Conservation (phyloP, 306 rosid genomes). For the Acacia melanoxylon region DNA sequence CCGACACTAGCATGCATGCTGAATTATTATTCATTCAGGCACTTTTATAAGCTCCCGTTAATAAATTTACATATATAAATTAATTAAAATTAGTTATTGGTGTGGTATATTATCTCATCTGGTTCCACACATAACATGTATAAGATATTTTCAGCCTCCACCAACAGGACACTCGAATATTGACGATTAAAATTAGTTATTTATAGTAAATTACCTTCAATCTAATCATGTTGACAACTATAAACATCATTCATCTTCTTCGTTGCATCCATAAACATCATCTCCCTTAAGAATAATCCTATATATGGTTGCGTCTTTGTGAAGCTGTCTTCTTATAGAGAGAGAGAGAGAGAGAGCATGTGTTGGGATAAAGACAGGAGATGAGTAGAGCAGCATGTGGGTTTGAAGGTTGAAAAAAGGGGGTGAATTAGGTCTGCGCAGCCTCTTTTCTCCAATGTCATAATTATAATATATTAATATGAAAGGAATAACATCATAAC, state of each 20-base stretch:
- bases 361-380: background rate
- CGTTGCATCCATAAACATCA: background rate
- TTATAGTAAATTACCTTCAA: background rate
- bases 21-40: too few species aligned
- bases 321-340: background rate
- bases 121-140: too few species aligned
- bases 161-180: too few species aligned
- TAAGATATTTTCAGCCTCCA: too few species aligned
- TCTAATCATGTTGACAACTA: too few species aligned
- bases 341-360: background rate
- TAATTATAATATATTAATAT: background rate
- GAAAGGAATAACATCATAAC: conserved; percentile 14
- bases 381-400: conserved; percentile 40
- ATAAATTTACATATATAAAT: background rate
- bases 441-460: conserved; percentile 35
- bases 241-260: background rate
- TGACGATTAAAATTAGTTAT: too few species aligned
- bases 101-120: too few species aligned
- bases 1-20: background rate
- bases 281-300: background rate
- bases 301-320: background rate
- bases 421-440: conserved; percentile 41
- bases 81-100: too few species aligned
- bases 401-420: conserved; percentile 50
- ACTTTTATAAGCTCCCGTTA: background rate